These are phyloP conservation scores for Dicorynia guianensis DNA, from an alignment of 306 rosid species.

Conservation along the genomic window DNA sequence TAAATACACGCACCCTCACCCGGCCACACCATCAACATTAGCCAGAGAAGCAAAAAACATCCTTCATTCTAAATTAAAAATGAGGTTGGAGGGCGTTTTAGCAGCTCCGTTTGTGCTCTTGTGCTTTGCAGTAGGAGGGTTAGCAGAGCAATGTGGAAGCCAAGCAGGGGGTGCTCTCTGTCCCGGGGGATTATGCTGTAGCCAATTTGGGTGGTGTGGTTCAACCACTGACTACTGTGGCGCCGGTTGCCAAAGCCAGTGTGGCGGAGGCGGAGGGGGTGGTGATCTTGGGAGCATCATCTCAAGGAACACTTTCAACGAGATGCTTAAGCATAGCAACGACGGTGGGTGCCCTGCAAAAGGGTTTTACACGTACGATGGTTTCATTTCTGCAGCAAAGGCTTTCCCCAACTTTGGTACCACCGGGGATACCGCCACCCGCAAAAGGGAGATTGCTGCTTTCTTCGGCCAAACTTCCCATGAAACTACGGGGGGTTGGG, in stretches of 20 bases:
- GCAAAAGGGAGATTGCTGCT: constrained; percentile 62
- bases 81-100: neutral
- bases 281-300: constrained; percentile 42
- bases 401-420: constrained; percentile 55
- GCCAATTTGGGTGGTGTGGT: constrained; percentile 67
- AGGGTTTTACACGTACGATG: constrained; percentile 67
- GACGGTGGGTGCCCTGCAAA: constrained; percentile 41
- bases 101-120: neutral
- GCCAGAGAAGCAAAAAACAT: no score
- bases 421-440: constrained; percentile 42
- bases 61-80: no score
- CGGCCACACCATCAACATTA: no score
- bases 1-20: no score
- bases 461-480: constrained; percentile 64
- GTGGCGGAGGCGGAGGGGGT: constrained; percentile 9
- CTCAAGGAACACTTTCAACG: constrained; percentile 31
- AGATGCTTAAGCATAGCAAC: constrained; percentile 56
- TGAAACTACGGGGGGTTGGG: constrained; percentile 70
- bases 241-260: constrained; percentile 57
- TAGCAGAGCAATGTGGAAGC: constrained; percentile 48
- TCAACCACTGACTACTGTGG: constrained; percentile 33
- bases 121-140: neutral
- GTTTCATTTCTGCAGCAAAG: constrained; percentile 62
- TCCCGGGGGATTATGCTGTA: constrained; percentile 59
- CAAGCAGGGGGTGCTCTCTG: constrained; percentile 58